Conservation (phyloP, 441 rosid genomes). For the Populus hybrid region DNA sequence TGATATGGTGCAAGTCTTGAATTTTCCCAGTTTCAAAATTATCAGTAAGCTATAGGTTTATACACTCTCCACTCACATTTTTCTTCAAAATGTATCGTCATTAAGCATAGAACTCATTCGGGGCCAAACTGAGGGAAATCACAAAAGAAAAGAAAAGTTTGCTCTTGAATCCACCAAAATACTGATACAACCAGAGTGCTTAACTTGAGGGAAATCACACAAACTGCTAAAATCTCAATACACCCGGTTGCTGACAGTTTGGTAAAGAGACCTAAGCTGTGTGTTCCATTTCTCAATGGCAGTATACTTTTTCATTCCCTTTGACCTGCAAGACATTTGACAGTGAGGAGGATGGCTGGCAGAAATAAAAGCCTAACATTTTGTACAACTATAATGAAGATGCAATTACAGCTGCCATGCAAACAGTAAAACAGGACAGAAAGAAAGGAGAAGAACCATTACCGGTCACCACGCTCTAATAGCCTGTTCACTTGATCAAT, state of each 20-base stretch:
- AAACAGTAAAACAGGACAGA: not conserved
- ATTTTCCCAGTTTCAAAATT: conserved; percentile 8
- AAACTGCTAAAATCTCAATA: conserved; percentile 31
- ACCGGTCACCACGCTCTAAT: conserved; percentile 92
- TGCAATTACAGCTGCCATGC: not conserved
- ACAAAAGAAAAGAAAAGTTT: not conserved
- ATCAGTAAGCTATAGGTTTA: not conserved
- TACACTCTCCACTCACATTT: conserved; percentile 1
- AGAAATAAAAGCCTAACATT: too few relatives aligned
- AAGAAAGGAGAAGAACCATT: not conserved
- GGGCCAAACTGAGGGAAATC: conserved; percentile 1
- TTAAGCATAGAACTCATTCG: not conserved
- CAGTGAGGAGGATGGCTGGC: not conserved
- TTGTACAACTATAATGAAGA: not conserved
- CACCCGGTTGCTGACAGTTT: conserved; percentile 66
- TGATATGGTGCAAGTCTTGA: not conserved
- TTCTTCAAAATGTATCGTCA: conserved; percentile 7
- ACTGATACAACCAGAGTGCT: conserved; percentile 1
- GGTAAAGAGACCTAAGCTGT: conserved; percentile 71
- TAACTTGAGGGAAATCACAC: not conserved
- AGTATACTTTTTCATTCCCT: conserved; percentile 88
- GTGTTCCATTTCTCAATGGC: conserved; percentile 97
- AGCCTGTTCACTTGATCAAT: conserved; percentile 95
- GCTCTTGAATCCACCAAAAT: not conserved
- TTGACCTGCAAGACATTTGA: conserved; percentile 49